Base-by-base conservation (phyloP, 805 yeast genomes). In the Monosporozyma servazzii region DNA sequence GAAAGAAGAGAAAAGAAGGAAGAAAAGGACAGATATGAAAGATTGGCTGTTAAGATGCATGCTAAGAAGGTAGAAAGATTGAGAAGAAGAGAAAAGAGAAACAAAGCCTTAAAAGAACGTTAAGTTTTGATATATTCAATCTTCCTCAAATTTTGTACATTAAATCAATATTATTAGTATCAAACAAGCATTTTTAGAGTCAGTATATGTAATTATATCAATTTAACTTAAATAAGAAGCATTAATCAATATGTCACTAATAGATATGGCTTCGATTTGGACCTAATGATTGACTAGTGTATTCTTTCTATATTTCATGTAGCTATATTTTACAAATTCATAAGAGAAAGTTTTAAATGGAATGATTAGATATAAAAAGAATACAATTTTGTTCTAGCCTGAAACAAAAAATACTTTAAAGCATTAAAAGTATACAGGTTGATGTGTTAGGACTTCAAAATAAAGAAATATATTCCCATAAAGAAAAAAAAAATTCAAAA, bases 71-170 rank as follows among this genome's bases (percentile, higher is more conserved):
- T 89, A 41, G 98, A 89, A 57, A 80, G 99, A 70, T 67, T 91
- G 71, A 83, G 86, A 72, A 83, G 85, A 74, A 82, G 85, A 65
- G 99, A 91, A 66, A 91, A 91, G 84, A 83, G 98, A 72, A 91
- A 90, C 73, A 91, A 91, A 72, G 74, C 89, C 62, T 81, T 90
- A 66, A 88, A 84, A 67, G 98, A 90, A 65, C 96, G 97, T 69
- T 86, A 66, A 44, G 17, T 20, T 20, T 41, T 23, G 44, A 11
- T 21, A 20, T n/a, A 20, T 40, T 40, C n/a, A 21, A 40, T 42
- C 6, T 13, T 13, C 13, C 4, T 15, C 37, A 33, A 18, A 21
- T 18, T 41, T 41, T 41, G 44, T 41, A 39, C 42, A 39, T 18
- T 39, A 39, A 18, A 9, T 17, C 25, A 33, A 33, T 33, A 13